These are phyloP conservation scores for Tylopilus orsonianus DNA, from an alignment of 1,284 basidiomycete genomes.

Conservation along the genomic window DNA sequence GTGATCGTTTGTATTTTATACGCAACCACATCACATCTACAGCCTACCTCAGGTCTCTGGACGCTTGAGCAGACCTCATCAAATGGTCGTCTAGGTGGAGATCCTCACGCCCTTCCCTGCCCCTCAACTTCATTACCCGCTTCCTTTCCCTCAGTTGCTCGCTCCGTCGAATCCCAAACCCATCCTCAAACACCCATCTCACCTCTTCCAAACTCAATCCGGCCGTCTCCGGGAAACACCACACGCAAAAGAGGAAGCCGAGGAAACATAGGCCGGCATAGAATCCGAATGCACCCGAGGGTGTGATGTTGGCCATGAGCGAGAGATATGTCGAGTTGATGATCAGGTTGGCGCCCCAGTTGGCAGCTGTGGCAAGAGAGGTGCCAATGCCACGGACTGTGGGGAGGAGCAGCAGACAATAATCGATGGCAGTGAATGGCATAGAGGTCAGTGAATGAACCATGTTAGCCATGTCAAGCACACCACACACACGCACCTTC, in stretches of 20 bases:
- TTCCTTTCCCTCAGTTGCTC: constrained; percentile 31
- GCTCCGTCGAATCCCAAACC: constrained; percentile 61
- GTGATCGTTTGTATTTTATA: too few species aligned
- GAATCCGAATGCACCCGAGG: constrained; percentile 78
- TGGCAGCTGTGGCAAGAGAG: constrained; percentile 75
- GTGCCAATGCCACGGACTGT: constrained; percentile 83
- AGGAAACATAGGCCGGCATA: constrained; percentile 75
- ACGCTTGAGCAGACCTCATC: too few species aligned
- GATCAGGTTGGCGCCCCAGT: constrained; percentile 78
- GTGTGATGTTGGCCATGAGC: constrained; percentile 74
- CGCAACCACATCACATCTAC: too few species aligned
- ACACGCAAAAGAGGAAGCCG: constrained; percentile 68
- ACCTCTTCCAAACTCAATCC: constrained; percentile 80
- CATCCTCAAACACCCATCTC: constrained; percentile 53
- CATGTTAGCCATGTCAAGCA: neutral
- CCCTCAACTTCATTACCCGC: constrained; percentile 7
- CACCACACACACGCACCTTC: constrained; percentile 46
- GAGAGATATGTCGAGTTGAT: constrained; percentile 80
- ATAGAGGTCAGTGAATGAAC: neutral
- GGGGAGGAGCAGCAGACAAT: neutral
- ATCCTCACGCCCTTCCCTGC: neutral
- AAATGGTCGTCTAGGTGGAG: too few species aligned
- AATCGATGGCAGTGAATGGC: too few species aligned
- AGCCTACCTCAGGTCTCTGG: too few species aligned
- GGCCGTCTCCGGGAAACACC: constrained; percentile 76